Base-by-base conservation (phyloP, 2,329 filamentous ascomycete species). In the Cladophialophora immunda region DNA sequence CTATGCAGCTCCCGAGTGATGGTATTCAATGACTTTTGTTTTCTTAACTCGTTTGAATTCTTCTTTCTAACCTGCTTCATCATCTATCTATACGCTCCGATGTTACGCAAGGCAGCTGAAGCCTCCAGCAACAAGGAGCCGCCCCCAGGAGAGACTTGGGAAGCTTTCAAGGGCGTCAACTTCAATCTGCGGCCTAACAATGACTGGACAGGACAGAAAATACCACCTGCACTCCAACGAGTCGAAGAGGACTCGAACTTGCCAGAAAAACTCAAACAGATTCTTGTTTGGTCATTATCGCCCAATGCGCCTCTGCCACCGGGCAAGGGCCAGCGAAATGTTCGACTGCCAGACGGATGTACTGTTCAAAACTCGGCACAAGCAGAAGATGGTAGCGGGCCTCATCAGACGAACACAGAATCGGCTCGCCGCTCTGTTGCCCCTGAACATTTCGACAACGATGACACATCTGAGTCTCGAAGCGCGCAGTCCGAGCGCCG, bases 281-380 rank as follows among this genome's bases (percentile, higher is more conserved):
- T 72, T 30, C 58, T 72, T 17, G 29, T 41, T 9, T 72, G 70
- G 70, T 72, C 70, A 17, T 53, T 68, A 15, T 45, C 17, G 19
- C 47, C 50, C 17, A 36, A 19, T 45, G 17, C 32, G 32, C 30
- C 57, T 53, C 58, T 61, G 5, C 22, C 41, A n/a, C n/a, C 29
- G 34, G 50, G 36, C 19, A 32, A 13, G 11, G 13, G 38, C 5
- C 41, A 5, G 45, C 17, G 17, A 22, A 36, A 22, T 56, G 55
- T 19, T 32, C 15, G 19, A 30, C 25, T 13, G 25, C 11, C 13
- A 22, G 34, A 53, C 15, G 50, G 15, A 15, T 41, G 9, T 19
- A 59, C 30, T 15, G 29, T 38, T 9, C 56, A 19, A 53, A 19
- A 55, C n/a, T 19, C 38, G 1, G 36, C 5, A 6, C 25, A n/a